phyloP scores from a whole-genome alignment of 2,329 filamentous ascomycete species.

The Daldinia sp. region DNA sequence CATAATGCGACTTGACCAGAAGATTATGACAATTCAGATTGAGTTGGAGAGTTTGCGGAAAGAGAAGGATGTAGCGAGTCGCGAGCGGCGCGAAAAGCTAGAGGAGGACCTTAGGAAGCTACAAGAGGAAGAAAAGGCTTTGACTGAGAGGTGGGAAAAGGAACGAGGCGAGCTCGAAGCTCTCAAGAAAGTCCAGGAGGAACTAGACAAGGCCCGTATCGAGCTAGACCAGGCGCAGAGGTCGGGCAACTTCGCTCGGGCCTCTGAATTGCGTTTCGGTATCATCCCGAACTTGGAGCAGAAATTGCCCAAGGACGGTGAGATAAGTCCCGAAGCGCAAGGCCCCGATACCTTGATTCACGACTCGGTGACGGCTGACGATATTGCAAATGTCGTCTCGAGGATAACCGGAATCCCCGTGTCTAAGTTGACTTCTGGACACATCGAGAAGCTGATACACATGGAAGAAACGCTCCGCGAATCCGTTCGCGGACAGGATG shows the following conservation, averaged over 20 bases:
- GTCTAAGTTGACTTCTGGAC: slow-evolving; percentile 89
- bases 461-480: slow-evolving; percentile 93
- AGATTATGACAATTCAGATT: slow-evolving; percentile 97
- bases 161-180: slow-evolving; percentile 87
- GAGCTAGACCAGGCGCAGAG: slow-evolving; percentile 91
- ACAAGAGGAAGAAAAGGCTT: slow-evolving; percentile 78
- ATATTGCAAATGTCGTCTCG: slow-evolving; percentile 93
- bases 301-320: slow-evolving; percentile 81
- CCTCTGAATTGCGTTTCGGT: slow-evolving; percentile 91
- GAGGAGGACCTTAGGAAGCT: slow-evolving; percentile 80
- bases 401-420: slow-evolving; percentile 93
- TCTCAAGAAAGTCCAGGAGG: slow-evolving; percentile 87
- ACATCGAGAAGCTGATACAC: slow-evolving; percentile 92
- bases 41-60: slow-evolving; percentile 95
- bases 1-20: slow-evolving; percentile 90
- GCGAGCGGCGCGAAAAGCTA: slow-evolving; percentile 87
- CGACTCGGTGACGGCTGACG: slow-evolving; percentile 93
- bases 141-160: slow-evolving; percentile 90
- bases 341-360: slow-evolving; percentile 76
- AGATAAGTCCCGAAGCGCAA: slow-evolving; percentile 53
- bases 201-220: slow-evolving; percentile 86
- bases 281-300: slow-evolving; percentile 84
- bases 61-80: slow-evolving; percentile 90
- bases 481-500: slow-evolving; percentile 91
- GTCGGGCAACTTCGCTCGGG: slow-evolving; percentile 87